These are phyloP conservation scores for Oxytropis ochrocephala DNA, from an alignment of 306 rosid genomes.

Conservation along the genomic window DNA sequence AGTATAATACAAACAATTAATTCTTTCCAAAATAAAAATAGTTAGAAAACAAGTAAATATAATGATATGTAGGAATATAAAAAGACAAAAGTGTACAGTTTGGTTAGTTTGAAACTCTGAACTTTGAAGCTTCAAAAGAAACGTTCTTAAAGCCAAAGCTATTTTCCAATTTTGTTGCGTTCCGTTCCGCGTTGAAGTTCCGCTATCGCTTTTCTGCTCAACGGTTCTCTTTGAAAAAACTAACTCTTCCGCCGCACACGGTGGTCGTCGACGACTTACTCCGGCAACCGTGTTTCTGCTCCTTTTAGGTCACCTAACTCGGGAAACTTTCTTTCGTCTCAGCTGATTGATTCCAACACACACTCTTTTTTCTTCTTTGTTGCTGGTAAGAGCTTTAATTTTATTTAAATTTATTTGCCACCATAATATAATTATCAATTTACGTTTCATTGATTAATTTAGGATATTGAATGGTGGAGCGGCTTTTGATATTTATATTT, in stretches of 20 bases:
- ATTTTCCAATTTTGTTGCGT: conserved; percentile 1
- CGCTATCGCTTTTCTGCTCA: not conserved
- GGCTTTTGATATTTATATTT: not conserved
- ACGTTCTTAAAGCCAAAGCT: not conserved
- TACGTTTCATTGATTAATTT: not conserved
- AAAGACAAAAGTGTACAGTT: not conserved
- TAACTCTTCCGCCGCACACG: conserved; percentile 13
- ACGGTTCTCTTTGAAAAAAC: not conserved
- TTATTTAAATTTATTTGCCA: not conserved
- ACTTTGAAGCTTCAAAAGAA: not conserved
- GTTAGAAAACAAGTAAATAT: not conserved
- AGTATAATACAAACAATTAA: not conserved
- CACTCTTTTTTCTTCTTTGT: conserved; percentile 1
- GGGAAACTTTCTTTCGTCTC: not conserved
- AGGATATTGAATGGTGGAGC: not conserved
- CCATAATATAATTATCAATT: too few relatives aligned
- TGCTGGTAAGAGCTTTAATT: conserved; percentile 4
- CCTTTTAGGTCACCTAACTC: not conserved
- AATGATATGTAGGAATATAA: not conserved
- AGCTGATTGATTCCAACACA: conserved; percentile 8
- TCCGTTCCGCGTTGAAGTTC: not conserved
- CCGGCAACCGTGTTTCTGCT: not conserved
- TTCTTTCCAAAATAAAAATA: not conserved
- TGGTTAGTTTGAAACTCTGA: not conserved
- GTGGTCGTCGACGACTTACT: conserved; percentile 17